Base-by-base conservation (phyloP, 495 filamentous ascomycete species). In the Cercophora sp. region DNA sequence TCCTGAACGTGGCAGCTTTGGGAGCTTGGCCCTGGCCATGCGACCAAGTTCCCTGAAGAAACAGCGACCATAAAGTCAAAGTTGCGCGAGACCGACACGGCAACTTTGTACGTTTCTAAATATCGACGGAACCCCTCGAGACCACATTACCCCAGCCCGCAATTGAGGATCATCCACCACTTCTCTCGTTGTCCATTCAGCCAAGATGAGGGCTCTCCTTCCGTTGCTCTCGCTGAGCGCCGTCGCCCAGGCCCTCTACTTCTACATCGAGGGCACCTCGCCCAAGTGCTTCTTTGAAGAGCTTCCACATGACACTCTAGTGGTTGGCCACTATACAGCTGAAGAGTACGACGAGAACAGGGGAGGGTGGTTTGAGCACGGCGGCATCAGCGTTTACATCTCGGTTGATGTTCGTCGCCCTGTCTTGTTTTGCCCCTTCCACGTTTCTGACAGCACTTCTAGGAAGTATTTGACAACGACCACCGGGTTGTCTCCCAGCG, bases 251-350 rank as follows among this genome's bases (percentile, higher is more conserved):
- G 90, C 89, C 32, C 82, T 98, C 51, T 91, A 96, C 82, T 96
- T 98, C 81, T 96, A 88, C 77, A 84, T 97, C 69, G 91, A 97
- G 63, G 87, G 86, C 57, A 79, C 81, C 13, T 74, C 77, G 58
- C 80, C 85, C 56, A 90, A 88, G 67, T 98, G 93, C 73, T 97
- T 98, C 84, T 96, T 87, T 73, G 93, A 98, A 77, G 94, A 97
- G 71, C 81, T 98, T 39, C 75, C 91, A 42, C 96, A 97, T 75
- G 94, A 96, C 73, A 98, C 93, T 1, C 73, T 98, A 11, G 92
- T 98, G 42, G 91, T 96, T 35, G 93, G 91, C 59, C 86, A 91
- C 70, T 98, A 87, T 77, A 81, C 76, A 20, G 90, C 90, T 39
- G 83, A 91, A 63, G 82, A 93, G 64, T 88, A 82, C 73, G 83